Evolutionary conservation across 176 grass and related monocot species (phyloP).

Genomic region (Thinopyrum elongatum): DNA sequence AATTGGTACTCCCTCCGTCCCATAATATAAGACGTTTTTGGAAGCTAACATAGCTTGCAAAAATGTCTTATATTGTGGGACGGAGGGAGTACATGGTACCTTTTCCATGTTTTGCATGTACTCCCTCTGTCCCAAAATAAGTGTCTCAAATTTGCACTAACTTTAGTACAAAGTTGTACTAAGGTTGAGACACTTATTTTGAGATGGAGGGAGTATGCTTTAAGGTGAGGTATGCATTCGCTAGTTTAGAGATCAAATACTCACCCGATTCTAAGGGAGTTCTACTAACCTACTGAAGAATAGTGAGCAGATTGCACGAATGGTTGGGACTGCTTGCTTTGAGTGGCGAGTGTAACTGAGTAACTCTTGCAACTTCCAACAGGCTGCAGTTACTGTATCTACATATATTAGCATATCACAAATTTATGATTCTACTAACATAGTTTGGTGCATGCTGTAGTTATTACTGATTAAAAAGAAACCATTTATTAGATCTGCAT

Average conservation of each 20-base stretch:
- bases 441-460: background rate
- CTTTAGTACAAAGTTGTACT: no score
- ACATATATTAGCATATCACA: background rate
- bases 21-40: no score
- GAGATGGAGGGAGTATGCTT: background rate
- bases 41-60: no score
- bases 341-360: background rate
- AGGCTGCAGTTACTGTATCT: slow-evolving; percentile 3
- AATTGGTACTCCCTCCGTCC: background rate
- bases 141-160: no score
- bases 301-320: background rate
- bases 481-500: background rate
- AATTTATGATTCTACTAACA: background rate
- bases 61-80: no score
- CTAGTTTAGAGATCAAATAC: background rate
- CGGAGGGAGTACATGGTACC: no score
- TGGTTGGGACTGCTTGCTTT: background rate
- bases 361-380: slow-evolving; percentile 8
- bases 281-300: background rate
- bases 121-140: no score
- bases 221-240: background rate
- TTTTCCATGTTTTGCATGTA: no score
- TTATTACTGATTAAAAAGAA: background rate
- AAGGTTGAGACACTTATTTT: no score
- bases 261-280: background rate